Evolutionary conservation across 1,284 basidiomycete genomes (phyloP).

Genomic region (Cryptococcus sp.): DNA sequence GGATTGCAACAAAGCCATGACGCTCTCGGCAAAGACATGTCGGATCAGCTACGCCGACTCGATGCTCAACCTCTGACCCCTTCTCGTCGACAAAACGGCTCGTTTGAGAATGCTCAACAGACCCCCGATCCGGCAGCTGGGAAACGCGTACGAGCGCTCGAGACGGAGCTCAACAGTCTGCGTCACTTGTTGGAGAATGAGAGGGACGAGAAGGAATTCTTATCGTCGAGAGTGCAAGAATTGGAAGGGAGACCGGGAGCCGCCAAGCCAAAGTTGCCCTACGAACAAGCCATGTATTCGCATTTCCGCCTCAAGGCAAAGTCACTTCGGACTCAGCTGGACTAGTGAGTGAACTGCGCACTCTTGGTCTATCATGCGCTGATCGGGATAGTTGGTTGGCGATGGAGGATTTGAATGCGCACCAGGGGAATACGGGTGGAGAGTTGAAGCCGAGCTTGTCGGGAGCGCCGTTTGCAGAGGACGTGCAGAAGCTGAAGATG

Average conservation of each 20-base stretch:
- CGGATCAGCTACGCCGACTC: constrained; percentile 35
- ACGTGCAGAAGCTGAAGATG: constrained; percentile 32
- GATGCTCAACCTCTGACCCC: constrained; percentile 29
- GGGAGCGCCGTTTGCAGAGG: constrained; percentile 27
- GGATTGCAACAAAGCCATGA: constrained; percentile 41
- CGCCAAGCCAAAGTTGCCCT: constrained; percentile 3
- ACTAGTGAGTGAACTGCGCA: constrained; percentile 31
- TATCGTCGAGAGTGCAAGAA: constrained; percentile 26
- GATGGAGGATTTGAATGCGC: constrained; percentile 31
- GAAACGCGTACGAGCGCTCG: constrained; percentile 23
- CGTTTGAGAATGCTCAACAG: constrained; percentile 10
- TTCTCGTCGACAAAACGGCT: constrained; percentile 16
- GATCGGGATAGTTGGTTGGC: constrained; percentile 34
- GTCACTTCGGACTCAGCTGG: constrained; percentile 33
- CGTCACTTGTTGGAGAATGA: constrained; percentile 33
- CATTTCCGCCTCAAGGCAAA: constrained; percentile 41
- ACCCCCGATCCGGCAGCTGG: constrained; percentile 8
- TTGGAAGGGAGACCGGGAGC: constrained; percentile 14
- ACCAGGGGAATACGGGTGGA: constrained; percentile 2
- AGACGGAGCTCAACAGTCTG: constrained; percentile 29
- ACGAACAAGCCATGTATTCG: constrained; percentile 35
- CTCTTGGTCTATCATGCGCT: background rate
- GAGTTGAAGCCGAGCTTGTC: constrained; percentile 17
- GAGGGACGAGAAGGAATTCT: constrained; percentile 37
- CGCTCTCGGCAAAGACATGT: constrained; percentile 42